Conservation (phyloP, 371 early-diverging fungal genomes). For the Mucor circinelloides region DNA sequence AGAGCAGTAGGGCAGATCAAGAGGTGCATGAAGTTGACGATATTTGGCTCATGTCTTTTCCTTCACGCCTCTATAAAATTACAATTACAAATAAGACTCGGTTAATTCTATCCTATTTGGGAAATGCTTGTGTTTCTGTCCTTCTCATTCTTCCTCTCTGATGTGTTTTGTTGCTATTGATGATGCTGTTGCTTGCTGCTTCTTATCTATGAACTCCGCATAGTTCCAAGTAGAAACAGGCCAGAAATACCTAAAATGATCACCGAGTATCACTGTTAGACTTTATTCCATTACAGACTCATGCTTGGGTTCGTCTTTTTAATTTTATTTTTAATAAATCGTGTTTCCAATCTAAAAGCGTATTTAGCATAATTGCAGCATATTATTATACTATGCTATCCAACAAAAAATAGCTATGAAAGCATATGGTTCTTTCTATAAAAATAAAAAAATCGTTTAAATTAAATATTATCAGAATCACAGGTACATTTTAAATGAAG, state of each 20-base stretch:
- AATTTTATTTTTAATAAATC: conserved; percentile 1
- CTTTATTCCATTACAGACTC: neutral
- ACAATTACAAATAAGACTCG: too few relatives aligned
- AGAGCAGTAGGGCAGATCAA: too few relatives aligned
- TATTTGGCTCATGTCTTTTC: too few relatives aligned
- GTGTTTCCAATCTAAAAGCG: neutral
- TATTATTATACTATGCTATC: neutral
- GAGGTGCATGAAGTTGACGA: too few relatives aligned
- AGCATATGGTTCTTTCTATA: neutral
- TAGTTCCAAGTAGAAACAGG: neutral
- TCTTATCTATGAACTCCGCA: neutral
- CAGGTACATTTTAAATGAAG: neutral
- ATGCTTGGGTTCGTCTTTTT: neutral
- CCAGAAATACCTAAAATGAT: neutral
- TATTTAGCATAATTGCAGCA: neutral
- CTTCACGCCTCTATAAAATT: too few relatives aligned
- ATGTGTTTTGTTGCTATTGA: too few relatives aligned
- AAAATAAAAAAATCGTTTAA: neutral
- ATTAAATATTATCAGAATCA: neutral
- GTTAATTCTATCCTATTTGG: too few relatives aligned
- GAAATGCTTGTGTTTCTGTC: neutral
- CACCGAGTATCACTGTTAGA: neutral
- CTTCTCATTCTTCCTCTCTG: neutral
- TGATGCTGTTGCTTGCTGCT: neutral
- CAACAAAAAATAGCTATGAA: neutral